A percentile compares a stretch with the other conserved stretches of the same genome.
These are phyloP conservation scores for Podaxis sp. DNA, from an alignment of 768 basidiomycete genomes.

Conservation along the genomic window DNA sequence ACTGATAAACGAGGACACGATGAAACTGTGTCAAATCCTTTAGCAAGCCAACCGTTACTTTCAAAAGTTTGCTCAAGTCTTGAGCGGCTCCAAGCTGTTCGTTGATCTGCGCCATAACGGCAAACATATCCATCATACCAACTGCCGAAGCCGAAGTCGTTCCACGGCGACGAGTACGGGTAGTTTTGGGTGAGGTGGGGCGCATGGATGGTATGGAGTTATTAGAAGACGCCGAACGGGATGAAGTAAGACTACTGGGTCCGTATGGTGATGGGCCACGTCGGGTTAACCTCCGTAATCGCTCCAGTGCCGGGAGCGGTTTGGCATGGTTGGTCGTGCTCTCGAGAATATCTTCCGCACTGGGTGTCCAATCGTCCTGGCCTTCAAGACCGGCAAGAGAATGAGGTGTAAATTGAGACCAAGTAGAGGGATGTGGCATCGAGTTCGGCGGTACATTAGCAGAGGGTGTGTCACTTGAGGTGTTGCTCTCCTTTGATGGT, in stretches of 20 bases:
- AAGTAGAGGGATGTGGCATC: not conserved
- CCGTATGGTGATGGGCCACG: conserved; percentile 12
- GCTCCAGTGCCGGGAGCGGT: conserved; percentile 69
- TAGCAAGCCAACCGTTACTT: conserved; percentile 67
- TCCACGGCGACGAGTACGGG: conserved; percentile 17
- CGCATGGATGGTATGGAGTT: not conserved
- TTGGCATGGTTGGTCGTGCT: conserved; percentile 69
- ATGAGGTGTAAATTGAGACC: conserved; percentile 4
- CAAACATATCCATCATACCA: conserved; percentile 80
- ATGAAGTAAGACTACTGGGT: not conserved
- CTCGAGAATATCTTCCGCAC: conserved; percentile 60
- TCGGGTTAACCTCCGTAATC: conserved; percentile 51
- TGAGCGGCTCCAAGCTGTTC: conserved; percentile 71
- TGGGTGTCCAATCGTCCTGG: conserved; percentile 41
- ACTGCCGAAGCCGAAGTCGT: conserved; percentile 27
- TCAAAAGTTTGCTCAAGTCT: conserved; percentile 67
- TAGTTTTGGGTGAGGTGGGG: conserved; percentile 9
- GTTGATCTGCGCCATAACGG: conserved; percentile 76
- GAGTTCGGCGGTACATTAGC: conserved; percentile 14
- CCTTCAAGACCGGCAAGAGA: conserved; percentile 21
- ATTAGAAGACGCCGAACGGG: not conserved
- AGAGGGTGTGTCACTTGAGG: conserved; percentile 3
- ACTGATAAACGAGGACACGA: conserved; percentile 79
- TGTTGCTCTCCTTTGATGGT: conserved; percentile 15
- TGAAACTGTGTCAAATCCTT: conserved; percentile 84